Evolutionary conservation across 2,329 filamentous ascomycete species (phyloP), one percentile per base, ranked within the genome.

Genomic region (Ilyonectria mors-panacis): DNA sequence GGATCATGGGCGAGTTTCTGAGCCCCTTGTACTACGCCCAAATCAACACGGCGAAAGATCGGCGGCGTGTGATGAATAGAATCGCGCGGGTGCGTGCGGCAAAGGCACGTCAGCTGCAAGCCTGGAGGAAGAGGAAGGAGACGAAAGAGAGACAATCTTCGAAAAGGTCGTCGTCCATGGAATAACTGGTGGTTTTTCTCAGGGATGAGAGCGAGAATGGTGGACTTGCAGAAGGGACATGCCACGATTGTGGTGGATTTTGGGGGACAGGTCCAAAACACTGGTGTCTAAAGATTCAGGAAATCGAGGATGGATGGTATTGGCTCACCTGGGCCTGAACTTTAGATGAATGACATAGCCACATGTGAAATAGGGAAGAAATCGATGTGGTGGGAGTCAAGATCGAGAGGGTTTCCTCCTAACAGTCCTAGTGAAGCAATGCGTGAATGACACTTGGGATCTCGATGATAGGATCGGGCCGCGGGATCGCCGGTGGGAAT

Each of bases 21-120:
- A 59, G 59, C 33, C 59, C 64, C 17, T 8, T 66, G 23, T 37
- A 59, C 23, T 47, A 54, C 28, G n/a, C 26, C 7, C 3, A 48
- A 6, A 17, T 10, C 53, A 35, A 30, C 23, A 23, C 47, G 23
- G n/a, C 21, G n/a, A 55, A 17, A 55, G 13, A 47, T 8, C 15
- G 23, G 15, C 47, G 47, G 23, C 8, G 30, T 3, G 30, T 50
- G 12, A 17, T 5, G 13, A 30, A 13, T 6, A 50, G 28, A 26
- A 4, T 50, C 12, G 23, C 7, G 26, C 47, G 47, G 23, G 3
- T n/a, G 12, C 47, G 23, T 30, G 47, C 15, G 6, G 23, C 26
- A 7, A 50, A 50, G 26, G 23, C 8, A 15, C 26, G 28, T 15
- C 13, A 50, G 23, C 47, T n/a, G 5, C 23, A 9, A 26, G 15